Percentiles rank a stretch among this genome's conserved stretches.
phyloP scores from a whole-genome alignment of 805 yeast genomes.

The Candida peoriensis region DNA sequence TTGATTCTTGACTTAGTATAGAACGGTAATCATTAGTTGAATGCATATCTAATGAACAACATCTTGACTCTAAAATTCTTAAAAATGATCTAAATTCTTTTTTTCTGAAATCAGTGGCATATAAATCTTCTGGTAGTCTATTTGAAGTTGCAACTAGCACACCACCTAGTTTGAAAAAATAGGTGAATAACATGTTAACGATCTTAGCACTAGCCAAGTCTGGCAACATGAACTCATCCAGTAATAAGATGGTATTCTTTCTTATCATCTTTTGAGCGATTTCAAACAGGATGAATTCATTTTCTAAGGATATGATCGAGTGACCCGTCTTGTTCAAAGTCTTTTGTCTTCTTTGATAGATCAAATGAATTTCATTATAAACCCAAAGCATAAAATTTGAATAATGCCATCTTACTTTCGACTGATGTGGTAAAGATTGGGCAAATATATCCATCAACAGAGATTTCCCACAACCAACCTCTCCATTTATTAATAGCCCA shows the following conservation, averaged over 20 bases:
- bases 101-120: conserved; percentile 59
- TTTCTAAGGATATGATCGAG: conserved; percentile 38
- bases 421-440: conserved; percentile 51
- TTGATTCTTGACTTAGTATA: conserved; percentile 14
- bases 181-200: conserved; percentile 57
- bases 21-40: conserved; percentile 52
- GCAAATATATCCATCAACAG: conserved; percentile 74
- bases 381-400: conserved; percentile 67
- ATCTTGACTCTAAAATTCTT: conserved; percentile 50
- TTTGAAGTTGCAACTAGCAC: conserved; percentile 72
- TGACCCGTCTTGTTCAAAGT: conserved; percentile 25
- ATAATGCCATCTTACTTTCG: conserved; percentile 69
- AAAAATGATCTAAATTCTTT: conserved; percentile 54
- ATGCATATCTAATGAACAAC: conserved; percentile 59
- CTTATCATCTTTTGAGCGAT: conserved; percentile 60
- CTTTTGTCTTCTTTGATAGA: conserved; percentile 40
- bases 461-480: conserved; percentile 72
- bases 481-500: conserved; percentile 60
- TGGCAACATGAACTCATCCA: conserved; percentile 76
- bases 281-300: conserved; percentile 61
- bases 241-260: conserved; percentile 51
- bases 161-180: conserved; percentile 69
- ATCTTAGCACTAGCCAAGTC: conserved; percentile 73
- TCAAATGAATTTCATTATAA: conserved; percentile 52
- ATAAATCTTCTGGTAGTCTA: conserved; percentile 65